Conservation (phyloP, 2,329 filamentous ascomycete species). For the Torrubiella hemipterigena region DNA sequence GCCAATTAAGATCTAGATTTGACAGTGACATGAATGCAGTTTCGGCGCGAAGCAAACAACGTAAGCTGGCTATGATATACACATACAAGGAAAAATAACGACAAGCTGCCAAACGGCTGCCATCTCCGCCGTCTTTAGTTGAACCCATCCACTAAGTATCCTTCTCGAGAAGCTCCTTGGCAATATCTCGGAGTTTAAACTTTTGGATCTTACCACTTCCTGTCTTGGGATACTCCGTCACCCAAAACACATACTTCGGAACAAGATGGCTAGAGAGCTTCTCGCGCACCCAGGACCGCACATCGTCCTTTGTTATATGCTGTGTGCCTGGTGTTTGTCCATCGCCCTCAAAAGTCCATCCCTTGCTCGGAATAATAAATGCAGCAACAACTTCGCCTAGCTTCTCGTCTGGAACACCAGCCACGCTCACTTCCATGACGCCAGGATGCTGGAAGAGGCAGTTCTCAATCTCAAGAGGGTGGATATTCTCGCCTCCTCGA, state of each 20-base stretch:
- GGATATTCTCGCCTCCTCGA: conserved; percentile 88
- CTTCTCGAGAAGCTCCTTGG: conserved; percentile 21
- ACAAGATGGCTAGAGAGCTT: conserved; percentile 65
- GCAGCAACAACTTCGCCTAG: conserved; percentile 83
- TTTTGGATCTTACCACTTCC: conserved; percentile 96
- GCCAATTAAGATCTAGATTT: no score
- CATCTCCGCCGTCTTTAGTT: no score
- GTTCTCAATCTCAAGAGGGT: conserved; percentile 87
- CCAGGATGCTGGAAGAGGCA: conserved; percentile 62
- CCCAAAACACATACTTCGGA: conserved; percentile 83
- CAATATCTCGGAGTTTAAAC: conserved; percentile 67
- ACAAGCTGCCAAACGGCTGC: no score
- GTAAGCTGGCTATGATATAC: no score
- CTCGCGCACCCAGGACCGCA: conserved; percentile 60
- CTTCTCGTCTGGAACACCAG: conserved; percentile 68
- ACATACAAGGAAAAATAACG: no score
- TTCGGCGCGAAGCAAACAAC: no score
- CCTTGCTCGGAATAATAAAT: conserved; percentile 52
- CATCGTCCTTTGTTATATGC: conserved; percentile 40
- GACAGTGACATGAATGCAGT: no score
- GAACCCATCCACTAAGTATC: conserved; percentile 1
- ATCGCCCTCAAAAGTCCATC: conserved; percentile 14
- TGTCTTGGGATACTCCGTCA: conserved; percentile 81
- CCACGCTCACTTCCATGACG: conserved; percentile 67
- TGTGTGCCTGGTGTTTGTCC: conserved; percentile 12